phyloP scores from a whole-genome alignment of 1,284 basidiomycete genomes.

The Ceratobasidium papillatum region DNA sequence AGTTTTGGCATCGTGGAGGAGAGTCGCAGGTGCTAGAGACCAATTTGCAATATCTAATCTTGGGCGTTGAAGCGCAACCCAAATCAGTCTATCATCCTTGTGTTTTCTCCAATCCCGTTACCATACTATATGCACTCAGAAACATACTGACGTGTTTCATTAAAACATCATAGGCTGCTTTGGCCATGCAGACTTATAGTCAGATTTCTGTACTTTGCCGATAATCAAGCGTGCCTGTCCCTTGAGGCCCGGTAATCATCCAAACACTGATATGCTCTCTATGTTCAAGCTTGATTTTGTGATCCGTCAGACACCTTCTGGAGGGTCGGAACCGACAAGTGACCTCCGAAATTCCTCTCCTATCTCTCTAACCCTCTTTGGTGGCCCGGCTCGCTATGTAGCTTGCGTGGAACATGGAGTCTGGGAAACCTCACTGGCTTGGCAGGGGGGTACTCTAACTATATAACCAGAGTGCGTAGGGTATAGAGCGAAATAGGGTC shows the following conservation, averaged over 20 bases:
- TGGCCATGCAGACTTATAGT: background rate
- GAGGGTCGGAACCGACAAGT: background rate
- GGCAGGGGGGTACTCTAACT: background rate
- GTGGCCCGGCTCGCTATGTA: background rate
- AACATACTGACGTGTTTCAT: background rate
- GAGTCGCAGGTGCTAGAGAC: background rate
- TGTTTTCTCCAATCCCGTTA: background rate
- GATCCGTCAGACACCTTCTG: background rate
- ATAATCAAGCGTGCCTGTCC: conserved; percentile 31
- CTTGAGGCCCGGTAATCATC: conserved; percentile 3
- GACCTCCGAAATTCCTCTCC: background rate
- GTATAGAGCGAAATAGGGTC: background rate
- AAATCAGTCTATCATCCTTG: background rate
- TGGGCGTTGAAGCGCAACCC: background rate
- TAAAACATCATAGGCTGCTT: background rate
- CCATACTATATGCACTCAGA: background rate
- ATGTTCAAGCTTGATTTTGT: background rate
- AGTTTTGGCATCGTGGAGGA: conserved; percentile 18
- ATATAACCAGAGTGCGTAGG: background rate
- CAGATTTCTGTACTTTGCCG: background rate
- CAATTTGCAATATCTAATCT: background rate
- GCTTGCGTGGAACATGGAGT: conserved; percentile 7
- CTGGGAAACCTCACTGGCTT: conserved; percentile 1
- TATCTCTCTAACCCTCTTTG: background rate
- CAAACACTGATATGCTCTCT: background rate